phyloP scores from a whole-genome alignment of 1,284 basidiomycete species.

The Xerocomus amazonicus region DNA sequence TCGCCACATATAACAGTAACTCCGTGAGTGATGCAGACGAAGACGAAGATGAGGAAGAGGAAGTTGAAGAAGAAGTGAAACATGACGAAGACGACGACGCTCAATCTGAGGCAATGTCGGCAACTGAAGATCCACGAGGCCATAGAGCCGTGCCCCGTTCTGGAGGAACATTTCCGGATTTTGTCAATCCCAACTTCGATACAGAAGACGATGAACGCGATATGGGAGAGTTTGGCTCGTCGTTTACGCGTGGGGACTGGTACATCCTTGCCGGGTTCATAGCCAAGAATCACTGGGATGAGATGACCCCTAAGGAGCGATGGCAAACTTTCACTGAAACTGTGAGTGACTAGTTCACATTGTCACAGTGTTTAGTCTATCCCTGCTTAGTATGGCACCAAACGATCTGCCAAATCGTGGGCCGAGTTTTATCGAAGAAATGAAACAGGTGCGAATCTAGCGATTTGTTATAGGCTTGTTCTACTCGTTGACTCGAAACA shows the following conservation, averaged over 20 bases:
- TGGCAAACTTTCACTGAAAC: conserved; percentile 51
- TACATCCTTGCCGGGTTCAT: conserved; percentile 57
- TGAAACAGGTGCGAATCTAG: conserved; percentile 41
- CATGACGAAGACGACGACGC: conserved; percentile 35
- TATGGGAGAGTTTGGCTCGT: conserved; percentile 49
- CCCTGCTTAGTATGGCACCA: conserved; percentile 38
- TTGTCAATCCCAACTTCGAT: conserved; percentile 16
- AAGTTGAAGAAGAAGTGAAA: conserved; percentile 34
- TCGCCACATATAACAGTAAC: conserved; percentile 42
- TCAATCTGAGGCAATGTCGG: conserved; percentile 29
- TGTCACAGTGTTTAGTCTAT: conserved; percentile 2
- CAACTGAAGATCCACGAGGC: conserved; percentile 8
- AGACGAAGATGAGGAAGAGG: conserved; percentile 33
- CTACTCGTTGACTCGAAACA: conserved; percentile 5
- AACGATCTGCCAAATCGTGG: conserved; percentile 55
- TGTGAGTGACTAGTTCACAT: conserved; percentile 34
- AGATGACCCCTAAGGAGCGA: conserved; percentile 40
- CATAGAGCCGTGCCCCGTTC: conserved; percentile 9
- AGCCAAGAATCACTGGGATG: conserved; percentile 44
- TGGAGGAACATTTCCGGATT: conserved; percentile 16
- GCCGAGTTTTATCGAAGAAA: conserved; percentile 53
- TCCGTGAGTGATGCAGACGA: conserved; percentile 31
- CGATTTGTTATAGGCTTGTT: conserved; percentile 1
- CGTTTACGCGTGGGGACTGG: conserved; percentile 56
- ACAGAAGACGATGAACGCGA: conserved; percentile 43